These are phyloP conservation scores for Vitis hybrid DNA, from an alignment of 177 flowering plant species.

Conservation along the genomic window DNA sequence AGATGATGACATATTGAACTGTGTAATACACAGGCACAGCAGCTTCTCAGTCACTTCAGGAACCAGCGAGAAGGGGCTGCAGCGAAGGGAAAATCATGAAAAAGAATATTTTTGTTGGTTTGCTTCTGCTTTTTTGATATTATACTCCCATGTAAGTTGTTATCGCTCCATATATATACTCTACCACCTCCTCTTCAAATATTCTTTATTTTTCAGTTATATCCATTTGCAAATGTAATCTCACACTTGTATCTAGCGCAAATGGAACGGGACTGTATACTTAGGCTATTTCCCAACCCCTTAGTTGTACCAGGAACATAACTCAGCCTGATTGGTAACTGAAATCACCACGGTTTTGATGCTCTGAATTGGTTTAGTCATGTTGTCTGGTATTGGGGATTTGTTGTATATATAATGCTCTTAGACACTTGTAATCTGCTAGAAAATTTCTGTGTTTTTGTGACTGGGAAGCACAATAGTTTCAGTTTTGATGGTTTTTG, in stretches of 20 bases:
- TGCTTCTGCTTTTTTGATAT: not conserved
- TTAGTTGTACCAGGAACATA: constrained; percentile 4
- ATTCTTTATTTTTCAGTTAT: constrained; percentile 7
- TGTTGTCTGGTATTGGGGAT: constrained; percentile 16
- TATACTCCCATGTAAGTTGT: constrained; percentile 10
- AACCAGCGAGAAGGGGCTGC: constrained; percentile 67
- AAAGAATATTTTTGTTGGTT: not conserved
- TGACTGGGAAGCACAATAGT: not conserved
- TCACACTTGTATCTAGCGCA: not conserved
- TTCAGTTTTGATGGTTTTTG: too few species aligned
- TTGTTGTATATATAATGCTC: constrained; percentile 18
- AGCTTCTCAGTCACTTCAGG: constrained; percentile 86
- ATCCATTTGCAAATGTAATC: constrained; percentile 4
- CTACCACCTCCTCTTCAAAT: not conserved
- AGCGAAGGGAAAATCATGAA: constrained; percentile 50
- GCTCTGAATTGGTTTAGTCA: constrained; percentile 13
- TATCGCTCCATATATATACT: not conserved
- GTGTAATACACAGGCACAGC: constrained; percentile 73
- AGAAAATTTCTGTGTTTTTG: not conserved
- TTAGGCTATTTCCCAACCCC: constrained; percentile 2
- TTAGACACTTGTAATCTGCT: constrained; percentile 10
- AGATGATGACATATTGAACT: not conserved
- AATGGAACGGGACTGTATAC: not conserved
- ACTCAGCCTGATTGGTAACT: constrained; percentile 2
- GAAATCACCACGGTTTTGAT: not conserved